A percentile compares a stretch with the other conserved stretches of the same genome.
Evolutionary conservation across 306 rosid genomes (phyloP).

Genomic region (Ochetophila trinervis): DNA sequence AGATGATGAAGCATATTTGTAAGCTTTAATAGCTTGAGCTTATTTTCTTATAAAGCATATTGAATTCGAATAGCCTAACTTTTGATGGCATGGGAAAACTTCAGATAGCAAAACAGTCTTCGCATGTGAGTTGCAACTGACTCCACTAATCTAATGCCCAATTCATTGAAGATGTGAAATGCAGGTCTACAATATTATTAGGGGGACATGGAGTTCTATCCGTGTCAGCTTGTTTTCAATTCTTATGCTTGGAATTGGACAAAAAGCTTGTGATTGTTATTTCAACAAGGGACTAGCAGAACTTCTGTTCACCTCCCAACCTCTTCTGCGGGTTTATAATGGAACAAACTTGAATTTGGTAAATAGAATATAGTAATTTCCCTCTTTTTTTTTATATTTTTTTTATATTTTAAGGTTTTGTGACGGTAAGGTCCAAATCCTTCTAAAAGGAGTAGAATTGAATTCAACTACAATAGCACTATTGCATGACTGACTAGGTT

Average conservation of each 20-base stretch:
- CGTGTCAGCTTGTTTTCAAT: conserved; percentile 1
- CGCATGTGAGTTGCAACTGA: neutral
- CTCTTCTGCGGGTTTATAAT: no score
- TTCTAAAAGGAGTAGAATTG: no score
- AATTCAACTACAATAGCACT: no score
- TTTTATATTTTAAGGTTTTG: no score
- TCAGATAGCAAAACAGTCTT: neutral
- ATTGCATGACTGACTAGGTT: no score
- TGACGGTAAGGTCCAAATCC: no score
- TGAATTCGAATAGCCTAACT: neutral
- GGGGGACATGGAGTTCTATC: neutral
- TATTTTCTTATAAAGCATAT: conserved; percentile 25
- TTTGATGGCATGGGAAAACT: neutral
- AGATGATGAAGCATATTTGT: conserved; percentile 15
- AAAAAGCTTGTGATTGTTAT: no score
- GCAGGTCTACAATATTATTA: neutral
- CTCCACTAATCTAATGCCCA: neutral
- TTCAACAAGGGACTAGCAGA: no score
- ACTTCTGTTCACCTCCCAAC: no score
- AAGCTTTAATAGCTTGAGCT: conserved; percentile 3
- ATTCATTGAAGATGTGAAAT: conserved; percentile 2
- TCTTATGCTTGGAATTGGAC: neutral
- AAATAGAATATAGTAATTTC: no score
- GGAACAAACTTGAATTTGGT: no score
- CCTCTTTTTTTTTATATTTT: no score